A percentile compares a stretch with the other conserved stretches of the same genome.
Conservation (phyloP, 2,329 filamentous ascomycete species). For the Fusarium tanahbumbuense region DNA sequence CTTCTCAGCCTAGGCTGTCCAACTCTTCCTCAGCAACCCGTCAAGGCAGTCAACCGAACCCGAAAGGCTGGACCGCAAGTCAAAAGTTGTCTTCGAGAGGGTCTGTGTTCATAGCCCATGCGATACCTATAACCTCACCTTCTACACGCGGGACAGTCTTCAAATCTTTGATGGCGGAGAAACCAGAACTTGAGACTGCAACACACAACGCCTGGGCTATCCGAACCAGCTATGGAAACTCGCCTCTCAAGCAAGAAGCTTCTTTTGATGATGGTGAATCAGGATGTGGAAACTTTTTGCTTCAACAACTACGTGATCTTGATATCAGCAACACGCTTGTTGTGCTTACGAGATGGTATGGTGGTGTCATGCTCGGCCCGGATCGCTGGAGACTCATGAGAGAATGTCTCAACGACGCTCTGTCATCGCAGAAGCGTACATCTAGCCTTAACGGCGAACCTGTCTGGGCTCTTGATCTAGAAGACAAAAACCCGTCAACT, state of each 20-base stretch:
- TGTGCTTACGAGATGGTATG: conserved; percentile 72
- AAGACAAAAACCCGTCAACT: conserved; percentile 58
- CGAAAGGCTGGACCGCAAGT: conserved; percentile 62
- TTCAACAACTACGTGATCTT: conserved; percentile 64
- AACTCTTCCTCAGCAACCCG: conserved; percentile 31
- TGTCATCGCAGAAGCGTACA: conserved; percentile 61
- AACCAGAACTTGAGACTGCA: conserved; percentile 64
- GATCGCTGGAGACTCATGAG: conserved; percentile 73
- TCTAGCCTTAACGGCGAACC: conserved; percentile 60
- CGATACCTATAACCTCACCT: conserved; percentile 51
- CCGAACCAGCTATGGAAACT: conserved; percentile 52
- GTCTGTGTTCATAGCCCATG: conserved; percentile 69
- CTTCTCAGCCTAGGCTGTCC: conserved; percentile 32
- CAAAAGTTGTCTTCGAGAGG: conserved; percentile 62
- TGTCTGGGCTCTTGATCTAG: conserved; percentile 70
- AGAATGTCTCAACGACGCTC: conserved; percentile 64
- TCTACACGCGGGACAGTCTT: conserved; percentile 59
- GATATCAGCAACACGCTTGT: conserved; percentile 64
- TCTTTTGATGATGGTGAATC: conserved; percentile 72
- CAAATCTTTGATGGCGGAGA: conserved; percentile 59
- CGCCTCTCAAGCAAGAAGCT: conserved; percentile 59
- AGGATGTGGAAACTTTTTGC: conserved; percentile 67
- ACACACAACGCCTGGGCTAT: conserved; percentile 69
- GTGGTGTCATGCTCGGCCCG: conserved; percentile 69
- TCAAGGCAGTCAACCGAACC: conserved; percentile 28